phyloP scores from a whole-genome alignment of 495 filamentous ascomycete species.

The Penicillium robsamsonii region DNA sequence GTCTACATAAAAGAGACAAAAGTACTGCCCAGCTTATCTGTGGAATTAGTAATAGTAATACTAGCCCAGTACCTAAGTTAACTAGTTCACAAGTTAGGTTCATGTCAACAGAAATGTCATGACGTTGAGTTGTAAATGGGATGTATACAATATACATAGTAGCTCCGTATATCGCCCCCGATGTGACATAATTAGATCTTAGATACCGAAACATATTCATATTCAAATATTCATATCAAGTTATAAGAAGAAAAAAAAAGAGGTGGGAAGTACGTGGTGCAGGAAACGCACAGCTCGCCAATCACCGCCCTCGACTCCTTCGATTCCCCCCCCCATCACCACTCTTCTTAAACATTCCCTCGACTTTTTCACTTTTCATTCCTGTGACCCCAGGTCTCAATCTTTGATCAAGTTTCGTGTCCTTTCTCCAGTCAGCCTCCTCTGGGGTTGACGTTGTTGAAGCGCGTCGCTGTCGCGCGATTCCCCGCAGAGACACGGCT shows the following conservation, averaged over 20 bases:
- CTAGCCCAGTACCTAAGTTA: too few species aligned
- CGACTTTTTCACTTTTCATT: neutral
- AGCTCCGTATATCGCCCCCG: too few species aligned
- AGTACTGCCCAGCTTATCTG: neutral
- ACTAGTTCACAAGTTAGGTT: too few species aligned
- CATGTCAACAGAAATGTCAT: too few species aligned
- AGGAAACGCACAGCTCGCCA: constrained; percentile 17
- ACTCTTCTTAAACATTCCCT: constrained; percentile 11
- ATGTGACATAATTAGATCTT: too few species aligned
- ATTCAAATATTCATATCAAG: neutral
- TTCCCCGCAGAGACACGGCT: constrained; percentile 41
- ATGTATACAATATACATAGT: too few species aligned
- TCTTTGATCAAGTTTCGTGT: constrained; percentile 3
- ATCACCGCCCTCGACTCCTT: constrained; percentile 23
- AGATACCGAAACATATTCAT: too few species aligned
- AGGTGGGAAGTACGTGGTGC: constrained; percentile 6
- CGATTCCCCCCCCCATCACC: constrained; percentile 15
- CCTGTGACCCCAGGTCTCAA: neutral
- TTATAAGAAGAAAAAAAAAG: neutral
- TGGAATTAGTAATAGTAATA: too few species aligned
- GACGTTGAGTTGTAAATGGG: too few species aligned
- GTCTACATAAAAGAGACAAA: neutral
- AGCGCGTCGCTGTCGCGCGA: constrained; percentile 43
- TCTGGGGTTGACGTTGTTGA: constrained; percentile 33
- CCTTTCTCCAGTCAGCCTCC: constrained; percentile 24